These are phyloP conservation scores for Verbena officinalis DNA, from an alignment of 257 asterid species.

Conservation along the genomic window DNA sequence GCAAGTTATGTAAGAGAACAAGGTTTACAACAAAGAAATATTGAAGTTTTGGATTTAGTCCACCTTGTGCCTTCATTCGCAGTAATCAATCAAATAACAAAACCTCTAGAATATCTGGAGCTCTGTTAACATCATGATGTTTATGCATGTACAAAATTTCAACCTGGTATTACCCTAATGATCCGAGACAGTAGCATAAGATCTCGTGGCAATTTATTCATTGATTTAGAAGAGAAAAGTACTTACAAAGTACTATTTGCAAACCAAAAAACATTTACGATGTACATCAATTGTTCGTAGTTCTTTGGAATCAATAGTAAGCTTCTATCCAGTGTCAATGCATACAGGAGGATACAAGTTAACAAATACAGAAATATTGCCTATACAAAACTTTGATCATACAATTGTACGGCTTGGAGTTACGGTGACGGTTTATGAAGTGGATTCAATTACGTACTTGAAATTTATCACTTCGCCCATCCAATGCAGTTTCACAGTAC, in stretches of 20 bases:
- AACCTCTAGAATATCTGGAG: slow-evolving; percentile 14
- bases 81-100: slow-evolving; percentile 21
- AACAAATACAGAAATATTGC: background rate
- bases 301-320: background rate
- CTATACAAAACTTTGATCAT: background rate
- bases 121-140: slow-evolving; percentile 14
- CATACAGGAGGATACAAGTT: too few species aligned
- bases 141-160: slow-evolving; percentile 16
- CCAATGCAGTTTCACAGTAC: background rate
- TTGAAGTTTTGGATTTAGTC: slow-evolving; percentile 12
- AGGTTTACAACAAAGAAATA: background rate
- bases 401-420: background rate
- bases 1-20: slow-evolving; percentile 7
- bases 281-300: background rate
- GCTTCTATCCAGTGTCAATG: background rate
- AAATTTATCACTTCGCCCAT: background rate
- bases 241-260: background rate
- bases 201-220: background rate
- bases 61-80: slow-evolving; percentile 28
- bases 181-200: background rate
- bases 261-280: background rate
- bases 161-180: background rate
- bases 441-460: background rate
- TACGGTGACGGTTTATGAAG: background rate
- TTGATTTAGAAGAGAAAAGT: background rate